Percentiles rank a stretch among this genome's conserved stretches.
Evolutionary conservation across 2,329 filamentous ascomycete species (phyloP).

Genomic region (Thelonectria olida): DNA sequence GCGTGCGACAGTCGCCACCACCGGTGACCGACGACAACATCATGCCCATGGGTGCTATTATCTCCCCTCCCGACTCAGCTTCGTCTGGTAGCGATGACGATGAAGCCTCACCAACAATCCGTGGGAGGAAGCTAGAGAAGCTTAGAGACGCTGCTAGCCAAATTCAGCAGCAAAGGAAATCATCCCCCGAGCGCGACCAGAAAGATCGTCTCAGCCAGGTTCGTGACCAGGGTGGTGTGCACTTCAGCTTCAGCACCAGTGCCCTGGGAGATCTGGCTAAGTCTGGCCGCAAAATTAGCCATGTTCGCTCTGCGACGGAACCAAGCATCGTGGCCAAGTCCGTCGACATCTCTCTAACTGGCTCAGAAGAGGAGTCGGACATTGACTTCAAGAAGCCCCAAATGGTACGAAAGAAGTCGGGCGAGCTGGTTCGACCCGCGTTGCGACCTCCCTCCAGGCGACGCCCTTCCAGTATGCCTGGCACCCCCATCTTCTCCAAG

Average conservation of each 20-base stretch:
- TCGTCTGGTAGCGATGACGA: constrained; percentile 88
- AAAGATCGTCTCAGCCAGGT: constrained; percentile 61
- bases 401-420: constrained; percentile 98
- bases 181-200: constrained; percentile 57
- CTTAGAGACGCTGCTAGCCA: constrained; percentile 82
- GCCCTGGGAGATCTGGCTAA: constrained; percentile 54
- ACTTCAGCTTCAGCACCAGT: constrained; percentile 59
- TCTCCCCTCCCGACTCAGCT: constrained; percentile 89
- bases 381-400: constrained; percentile 77
- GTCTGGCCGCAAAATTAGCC: constrained; percentile 54
- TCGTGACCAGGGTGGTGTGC: constrained; percentile 46
- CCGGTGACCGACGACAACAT: constrained; percentile 75
- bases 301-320: constrained; percentile 66
- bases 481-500: constrained; percentile 94
- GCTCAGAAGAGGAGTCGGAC: constrained; percentile 71
- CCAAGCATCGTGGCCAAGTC: constrained; percentile 58
- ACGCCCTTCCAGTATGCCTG: constrained; percentile 95
- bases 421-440: constrained; percentile 92
- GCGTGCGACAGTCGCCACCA: constrained; percentile 84
- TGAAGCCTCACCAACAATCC: constrained; percentile 64
- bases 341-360: constrained; percentile 58
- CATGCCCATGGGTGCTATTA: constrained; percentile 85
- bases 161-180: constrained; percentile 62
- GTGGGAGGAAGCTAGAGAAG: constrained; percentile 60
- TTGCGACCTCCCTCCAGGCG: constrained; percentile 81